Conservation (phyloP, 768 basidiomycete species). For the Lactarius tabidus region DNA sequence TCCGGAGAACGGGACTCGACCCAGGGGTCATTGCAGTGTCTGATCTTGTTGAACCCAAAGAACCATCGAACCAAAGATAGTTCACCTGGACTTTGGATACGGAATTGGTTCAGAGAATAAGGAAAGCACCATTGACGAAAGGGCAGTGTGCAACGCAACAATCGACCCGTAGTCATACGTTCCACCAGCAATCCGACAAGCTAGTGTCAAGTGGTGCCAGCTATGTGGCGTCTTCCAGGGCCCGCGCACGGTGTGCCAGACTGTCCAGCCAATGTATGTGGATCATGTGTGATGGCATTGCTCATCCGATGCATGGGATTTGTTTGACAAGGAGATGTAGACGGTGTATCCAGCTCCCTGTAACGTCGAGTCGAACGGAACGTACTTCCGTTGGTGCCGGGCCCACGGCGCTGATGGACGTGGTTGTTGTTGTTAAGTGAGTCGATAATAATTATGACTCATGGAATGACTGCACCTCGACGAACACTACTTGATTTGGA, state of each 20-base stretch:
- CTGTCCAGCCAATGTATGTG: not conserved
- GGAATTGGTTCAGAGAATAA: not conserved
- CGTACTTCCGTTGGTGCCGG: conserved; percentile 11
- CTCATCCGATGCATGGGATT: not conserved
- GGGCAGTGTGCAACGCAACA: not conserved
- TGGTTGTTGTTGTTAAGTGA: not conserved
- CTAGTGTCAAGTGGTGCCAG: conserved; percentile 1
- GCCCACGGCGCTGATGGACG: conserved; percentile 11
- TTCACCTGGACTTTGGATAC: not conserved
- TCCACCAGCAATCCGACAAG: not conserved
- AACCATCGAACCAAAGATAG: not conserved
- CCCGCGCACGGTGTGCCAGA: not conserved
- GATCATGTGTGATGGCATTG: conserved; percentile 4
- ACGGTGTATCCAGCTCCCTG: not conserved
- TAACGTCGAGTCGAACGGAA: conserved; percentile 10
- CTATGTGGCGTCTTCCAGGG: not conserved
- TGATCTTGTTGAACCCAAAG: conserved; percentile 11
- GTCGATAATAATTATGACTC: conserved; percentile 7
- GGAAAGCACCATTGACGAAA: conserved; percentile 7
- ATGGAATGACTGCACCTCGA: conserved; percentile 3
- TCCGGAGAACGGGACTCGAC: not conserved
- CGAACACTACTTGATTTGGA: not conserved
- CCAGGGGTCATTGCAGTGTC: not conserved
- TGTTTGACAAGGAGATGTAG: conserved; percentile 10
- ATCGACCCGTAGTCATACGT: not conserved